Evolutionary conservation across 306 rosid genomes (phyloP).

Genomic region (Vachellia collinsii): DNA sequence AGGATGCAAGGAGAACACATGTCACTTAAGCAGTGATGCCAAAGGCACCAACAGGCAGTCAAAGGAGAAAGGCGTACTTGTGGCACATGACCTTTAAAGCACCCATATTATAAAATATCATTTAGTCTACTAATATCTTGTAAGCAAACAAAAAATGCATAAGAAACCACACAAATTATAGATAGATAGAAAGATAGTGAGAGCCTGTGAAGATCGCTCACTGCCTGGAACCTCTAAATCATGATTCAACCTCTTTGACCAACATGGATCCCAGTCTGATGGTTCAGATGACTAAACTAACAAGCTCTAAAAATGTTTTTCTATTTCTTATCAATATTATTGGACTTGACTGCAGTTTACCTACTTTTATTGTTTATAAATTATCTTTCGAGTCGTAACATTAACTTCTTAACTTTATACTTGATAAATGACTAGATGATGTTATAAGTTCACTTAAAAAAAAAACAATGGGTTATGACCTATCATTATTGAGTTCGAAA

Average conservation of each 20-base stretch:
- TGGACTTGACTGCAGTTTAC: background rate
- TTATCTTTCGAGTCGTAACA: background rate
- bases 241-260: background rate
- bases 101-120: background rate
- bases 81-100: background rate
- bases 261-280: background rate
- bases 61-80: background rate
- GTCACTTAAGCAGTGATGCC: background rate
- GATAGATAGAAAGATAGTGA: background rate
- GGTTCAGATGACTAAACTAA: background rate
- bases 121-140: background rate
- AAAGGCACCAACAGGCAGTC: background rate
- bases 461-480: background rate
- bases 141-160: background rate
- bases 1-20: too few relatives aligned
- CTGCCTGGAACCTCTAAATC: background rate
- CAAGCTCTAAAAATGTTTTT: background rate
- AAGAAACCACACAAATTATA: background rate
- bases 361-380: background rate
- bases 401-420: background rate
- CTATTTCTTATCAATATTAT: background rate
- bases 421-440: background rate
- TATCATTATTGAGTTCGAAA: background rate
- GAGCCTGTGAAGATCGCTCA: background rate
- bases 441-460: background rate